Conservation (phyloP, 768 basidiomycete species). For the Pisolithus albus region DNA sequence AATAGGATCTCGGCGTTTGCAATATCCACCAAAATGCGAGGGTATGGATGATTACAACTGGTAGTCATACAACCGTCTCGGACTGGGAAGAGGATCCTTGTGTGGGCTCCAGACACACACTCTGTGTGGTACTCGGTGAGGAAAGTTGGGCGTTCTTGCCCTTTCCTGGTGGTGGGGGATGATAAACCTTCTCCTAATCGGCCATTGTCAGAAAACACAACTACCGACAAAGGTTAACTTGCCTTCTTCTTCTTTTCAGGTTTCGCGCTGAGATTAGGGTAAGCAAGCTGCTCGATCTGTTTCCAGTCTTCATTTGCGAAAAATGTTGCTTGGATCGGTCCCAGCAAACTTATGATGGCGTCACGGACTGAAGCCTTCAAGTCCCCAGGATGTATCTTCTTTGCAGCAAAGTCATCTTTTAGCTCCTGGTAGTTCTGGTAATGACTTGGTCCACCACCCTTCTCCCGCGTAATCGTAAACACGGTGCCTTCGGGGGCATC, state of each 20-base stretch:
- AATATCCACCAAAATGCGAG: too few relatives aligned
- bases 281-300: slow-evolving; percentile 67
- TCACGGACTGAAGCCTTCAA: slow-evolving; percentile 74
- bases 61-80: too few relatives aligned
- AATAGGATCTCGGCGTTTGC: too few relatives aligned
- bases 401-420: slow-evolving; percentile 66
- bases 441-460: slow-evolving; percentile 69
- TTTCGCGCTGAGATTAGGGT: slow-evolving; percentile 69
- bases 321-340: slow-evolving; percentile 76
- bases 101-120: too few relatives aligned
- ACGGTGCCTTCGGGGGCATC: slow-evolving; percentile 78
- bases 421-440: slow-evolving; percentile 61
- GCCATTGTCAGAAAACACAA: not conserved
- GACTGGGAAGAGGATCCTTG: too few relatives aligned
- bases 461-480: slow-evolving; percentile 71
- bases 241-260: slow-evolving; percentile 59
- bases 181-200: slow-evolving; percentile 68
- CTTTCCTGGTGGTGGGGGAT: slow-evolving; percentile 76
- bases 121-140: not conserved
- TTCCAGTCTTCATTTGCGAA: slow-evolving; percentile 77
- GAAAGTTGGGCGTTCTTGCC: slow-evolving; percentile 42
- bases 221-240: not conserved
- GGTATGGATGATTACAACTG: too few relatives aligned
- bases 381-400: slow-evolving; percentile 83
- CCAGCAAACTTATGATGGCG: slow-evolving; percentile 66